Evolutionary conservation across 164 flowering plant genomes (phyloP), one percentile per base, ranked within the genome.

Genomic region (Dillenia turbinata): DNA sequence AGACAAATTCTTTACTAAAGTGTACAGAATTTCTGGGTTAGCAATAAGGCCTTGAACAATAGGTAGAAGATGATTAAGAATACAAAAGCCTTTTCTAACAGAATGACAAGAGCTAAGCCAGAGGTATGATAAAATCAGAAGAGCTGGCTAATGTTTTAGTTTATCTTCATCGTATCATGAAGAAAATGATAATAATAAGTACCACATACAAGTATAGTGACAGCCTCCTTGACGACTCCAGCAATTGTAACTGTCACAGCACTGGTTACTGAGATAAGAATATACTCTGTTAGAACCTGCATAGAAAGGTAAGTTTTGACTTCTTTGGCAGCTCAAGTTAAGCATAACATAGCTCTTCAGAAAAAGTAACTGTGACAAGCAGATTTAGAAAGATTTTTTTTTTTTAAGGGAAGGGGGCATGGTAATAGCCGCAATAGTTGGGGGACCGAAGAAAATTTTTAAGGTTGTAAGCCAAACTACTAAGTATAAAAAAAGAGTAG

Each of bases 211-310:
- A 92, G 62, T 63, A 95, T 95, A 65, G 99, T 94, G 56, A 94
- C 93, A 55, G 96, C 96, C 71, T 94, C 99, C 82, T 94, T 94
- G 52, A 94, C 97, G 67, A 89, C 96, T 60, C 99, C 99, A 2
- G 97, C 97, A 50, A 94, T 89, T 55, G 96, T 91, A 43, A 94
- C 97, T 40, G 99, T 94, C 44, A 94, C 96, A 50, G 99, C 99
- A 81, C 99, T 94, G 40, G 99, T 94, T 57, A 83, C 88, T 3
- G 99, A 94, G 65, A 94, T 84, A 69, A 94, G 96, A 65, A 94
- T 59, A 58, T 80, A 94, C 64, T 94, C 99, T 19, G 93, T 89
- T 54, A 94, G 76, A 52, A 95, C 99, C 99, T 95, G 90, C 77
- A 83, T 71, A 48, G 62, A 58, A 51, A 64, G 60, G 44, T 69